Evolutionary conservation across 108 stramenopile species (phyloP), one percentile per base, ranked within the genome.

Genomic region (Skeletonema potamos): DNA sequence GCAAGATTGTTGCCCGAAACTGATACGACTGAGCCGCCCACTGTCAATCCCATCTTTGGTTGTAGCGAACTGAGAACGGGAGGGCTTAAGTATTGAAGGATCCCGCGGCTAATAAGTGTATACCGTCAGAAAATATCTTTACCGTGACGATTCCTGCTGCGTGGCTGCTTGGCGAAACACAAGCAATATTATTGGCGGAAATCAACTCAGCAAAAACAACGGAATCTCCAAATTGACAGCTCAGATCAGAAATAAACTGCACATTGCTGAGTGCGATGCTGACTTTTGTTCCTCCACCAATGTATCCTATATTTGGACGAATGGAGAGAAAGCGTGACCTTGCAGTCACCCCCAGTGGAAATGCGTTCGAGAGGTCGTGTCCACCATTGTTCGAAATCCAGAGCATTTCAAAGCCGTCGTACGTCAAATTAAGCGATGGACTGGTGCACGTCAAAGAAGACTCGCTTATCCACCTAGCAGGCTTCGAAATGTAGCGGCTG

Each of bases 401-500:
- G 32, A 73, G n/a, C 12, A 58, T 66, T 51, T 79, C 62, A 27
- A 59, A 22, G 17, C 82, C 77, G 34, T 75, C 64, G 20, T 63
- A 41, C 2, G 77, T 79, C 51, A 79, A 64, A 57, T 74, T 74
- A 9, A 83, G 60, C 20, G 59, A 30, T n/a, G 82, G 82, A 3
- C 72, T 79, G 22, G 43, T 36, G 73, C 82, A 83, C 57, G 65
- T 72, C 36, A 83, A 11, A 7, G 64, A 43, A 26, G 60, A 58
- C 10, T 46, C 43, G 51, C 54, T 68, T 51, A 69, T 64, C 82
- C 82, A 83, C 26, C 28, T 28, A 4, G 77, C 82, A 18, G 77
- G 68, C 18, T 77, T 65, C 77, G 68, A 69, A 43, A 63, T 0
- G 6, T 66, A 20, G 60, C 36, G 27, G n/a, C 12, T 20, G 20